Base-by-base conservation (phyloP, 345 rosid genomes). In the Eucalyptus dawsonii region DNA sequence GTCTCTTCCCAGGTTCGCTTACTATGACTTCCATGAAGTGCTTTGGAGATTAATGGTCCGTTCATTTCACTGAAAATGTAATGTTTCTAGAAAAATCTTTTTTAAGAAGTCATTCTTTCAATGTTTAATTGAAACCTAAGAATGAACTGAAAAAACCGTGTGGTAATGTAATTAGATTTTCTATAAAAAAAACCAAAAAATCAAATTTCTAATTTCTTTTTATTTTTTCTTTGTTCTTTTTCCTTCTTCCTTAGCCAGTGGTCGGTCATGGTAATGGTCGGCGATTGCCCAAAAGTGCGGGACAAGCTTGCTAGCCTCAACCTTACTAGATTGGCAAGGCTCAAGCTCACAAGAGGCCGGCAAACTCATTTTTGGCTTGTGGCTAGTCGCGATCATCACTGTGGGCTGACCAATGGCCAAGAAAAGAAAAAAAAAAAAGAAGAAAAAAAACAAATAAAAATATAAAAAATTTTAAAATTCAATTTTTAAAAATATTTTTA, bases 171-270 rank as follows among this genome's bases (percentile, higher is more conserved):
- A 56, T 56, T 22, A 56, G 14, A 24, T 24, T 56, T 56, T 56
- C 6, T 25, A 24, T 0, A 0, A 11, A 0, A 56, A 2, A 10
- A 56, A 10, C 62, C 29, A 22, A 24, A 56, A 24, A 10, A 0
- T 2, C 1, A 22, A 56, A 24, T 4, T 56, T 56, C 1, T 9
- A 56, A 22, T 56, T 56, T 9, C 0, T 54, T 54, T 22, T 56
- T 21, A 16, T 21, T 56, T 4, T 22, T 4, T 21, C 0, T 56
- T 54, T 54, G 9, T 54, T 8, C 1, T 56, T 22, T 56, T 56
- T 24, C 0, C 62, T 56, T 56, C 1, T 56, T 56, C 13, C 1
- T 56, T 9, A 56, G 1, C 62, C 0, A 5, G 0, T 24, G 13
- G 14, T 14, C 3, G 0, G 0, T 19, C 24, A 21, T 53, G 11